These are phyloP conservation scores for Arctostaphylos glauca DNA, from an alignment of 148 eudicot species.

Conservation along the genomic window DNA sequence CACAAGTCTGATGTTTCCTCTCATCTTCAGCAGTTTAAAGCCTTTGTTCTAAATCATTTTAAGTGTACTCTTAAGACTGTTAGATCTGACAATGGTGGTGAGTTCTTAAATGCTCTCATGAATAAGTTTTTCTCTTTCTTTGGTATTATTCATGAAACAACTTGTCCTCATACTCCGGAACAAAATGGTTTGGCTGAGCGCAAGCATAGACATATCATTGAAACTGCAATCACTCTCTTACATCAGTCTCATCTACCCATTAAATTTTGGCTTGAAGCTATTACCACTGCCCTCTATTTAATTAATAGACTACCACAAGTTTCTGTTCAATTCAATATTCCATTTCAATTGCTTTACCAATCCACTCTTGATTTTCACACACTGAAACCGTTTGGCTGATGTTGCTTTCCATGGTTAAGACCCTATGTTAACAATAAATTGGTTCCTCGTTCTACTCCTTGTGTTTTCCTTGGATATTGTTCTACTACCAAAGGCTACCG, in stretches of 20 bases:
- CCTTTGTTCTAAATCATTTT: too few relatives aligned
- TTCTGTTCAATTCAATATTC: not conserved
- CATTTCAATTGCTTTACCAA: not conserved
- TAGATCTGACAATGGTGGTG: too few relatives aligned
- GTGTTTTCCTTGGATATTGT: not conserved
- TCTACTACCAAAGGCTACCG: not conserved
- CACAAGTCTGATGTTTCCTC: too few relatives aligned
- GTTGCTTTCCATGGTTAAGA: not conserved
- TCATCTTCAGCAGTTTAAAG: too few relatives aligned
- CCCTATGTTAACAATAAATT: not conserved
- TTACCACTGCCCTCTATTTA: not conserved
- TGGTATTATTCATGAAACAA: not conserved
- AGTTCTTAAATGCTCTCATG: too few relatives aligned
- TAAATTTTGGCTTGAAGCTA: not conserved
- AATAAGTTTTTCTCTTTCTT: not conserved
- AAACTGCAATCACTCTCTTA: not conserved
- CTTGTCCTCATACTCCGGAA: not conserved
- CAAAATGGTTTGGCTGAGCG: not conserved
- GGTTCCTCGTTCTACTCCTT: not conserved
- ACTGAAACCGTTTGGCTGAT: not conserved
- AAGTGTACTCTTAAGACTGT: too few relatives aligned
- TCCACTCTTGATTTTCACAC: not conserved
- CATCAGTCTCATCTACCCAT: not conserved
- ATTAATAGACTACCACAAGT: not conserved
- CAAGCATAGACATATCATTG: not conserved